A percentile compares a stretch with the other conserved stretches of the same genome.
These are phyloP conservation scores for Aspergillus conjunctus DNA, from an alignment of 495 filamentous ascomycete genomes.

Conservation along the genomic window DNA sequence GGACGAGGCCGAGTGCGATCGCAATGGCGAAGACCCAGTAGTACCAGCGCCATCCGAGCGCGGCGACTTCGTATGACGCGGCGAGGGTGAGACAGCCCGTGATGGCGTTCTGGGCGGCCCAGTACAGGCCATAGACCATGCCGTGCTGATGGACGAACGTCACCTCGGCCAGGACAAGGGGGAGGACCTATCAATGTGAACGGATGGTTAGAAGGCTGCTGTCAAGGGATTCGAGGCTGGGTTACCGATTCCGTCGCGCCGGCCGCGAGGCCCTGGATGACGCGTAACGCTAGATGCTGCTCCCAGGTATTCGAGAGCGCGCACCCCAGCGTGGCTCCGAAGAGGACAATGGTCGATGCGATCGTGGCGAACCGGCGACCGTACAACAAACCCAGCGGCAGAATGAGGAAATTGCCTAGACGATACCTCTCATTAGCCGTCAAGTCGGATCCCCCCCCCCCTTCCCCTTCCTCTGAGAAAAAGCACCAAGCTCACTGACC, in stretches of 20 bases:
- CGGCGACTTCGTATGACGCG: conserved; percentile 35
- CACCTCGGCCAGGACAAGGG: conserved; percentile 38
- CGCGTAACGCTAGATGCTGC: conserved; percentile 35
- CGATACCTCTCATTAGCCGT: neutral
- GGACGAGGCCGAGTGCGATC: conserved; percentile 32
- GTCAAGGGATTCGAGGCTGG: conserved; percentile 9
- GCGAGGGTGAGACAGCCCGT: conserved; percentile 35
- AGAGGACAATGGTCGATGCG: conserved; percentile 27
- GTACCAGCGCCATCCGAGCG: conserved; percentile 42
- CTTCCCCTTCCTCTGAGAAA: neutral
- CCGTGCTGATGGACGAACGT: conserved; percentile 40
- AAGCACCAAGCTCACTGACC: conserved; percentile 21
- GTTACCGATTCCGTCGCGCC: conserved; percentile 40
- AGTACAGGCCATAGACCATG: conserved; percentile 35
- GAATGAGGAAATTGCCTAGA: conserved; percentile 37
- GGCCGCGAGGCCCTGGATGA: conserved; percentile 38
- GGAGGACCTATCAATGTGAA: conserved; percentile 29
- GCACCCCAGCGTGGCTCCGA: conserved; percentile 33
- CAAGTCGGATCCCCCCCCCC: no score
- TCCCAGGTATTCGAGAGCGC: conserved; percentile 32
- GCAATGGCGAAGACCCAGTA: conserved; percentile 42
- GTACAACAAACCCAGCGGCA: conserved; percentile 34
- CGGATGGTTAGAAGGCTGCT: neutral
- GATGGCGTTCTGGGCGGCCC: conserved; percentile 39
- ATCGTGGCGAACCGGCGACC: conserved; percentile 32